Conservation (phyloP, 331 rosid genomes). For the Cydonia oblonga region DNA sequence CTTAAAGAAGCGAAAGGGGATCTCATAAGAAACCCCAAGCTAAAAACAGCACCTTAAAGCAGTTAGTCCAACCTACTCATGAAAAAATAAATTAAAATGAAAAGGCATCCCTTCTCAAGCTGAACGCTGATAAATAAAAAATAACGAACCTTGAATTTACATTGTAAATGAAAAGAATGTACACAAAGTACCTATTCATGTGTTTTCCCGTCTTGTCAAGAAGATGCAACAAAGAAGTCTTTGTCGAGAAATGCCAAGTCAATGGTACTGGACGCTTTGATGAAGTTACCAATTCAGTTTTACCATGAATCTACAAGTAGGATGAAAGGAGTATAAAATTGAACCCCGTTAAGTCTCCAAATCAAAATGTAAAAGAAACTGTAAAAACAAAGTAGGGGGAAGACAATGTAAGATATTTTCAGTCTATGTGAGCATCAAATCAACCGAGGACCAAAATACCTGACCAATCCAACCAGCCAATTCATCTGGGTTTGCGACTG, state of each 20-base stretch:
- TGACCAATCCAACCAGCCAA: conserved; percentile 97
- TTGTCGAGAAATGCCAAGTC: conserved; percentile 88
- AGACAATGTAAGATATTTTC: neutral
- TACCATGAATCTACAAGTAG: conserved; percentile 69
- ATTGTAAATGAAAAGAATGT: neutral
- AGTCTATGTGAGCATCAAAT: neutral
- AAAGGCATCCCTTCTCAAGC: neutral
- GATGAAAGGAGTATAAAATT: conserved; percentile 16
- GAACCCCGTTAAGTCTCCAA: neutral
- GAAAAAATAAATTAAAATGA: neutral
- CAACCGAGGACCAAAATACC: conserved; percentile 32
- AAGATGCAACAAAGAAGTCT: conserved; percentile 62
- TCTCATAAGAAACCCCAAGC: no score
- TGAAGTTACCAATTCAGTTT: conserved; percentile 87
- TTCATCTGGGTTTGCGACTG: conserved; percentile 92
- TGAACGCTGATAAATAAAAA: neutral
- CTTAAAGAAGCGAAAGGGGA: no score
- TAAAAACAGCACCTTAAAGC: no score
- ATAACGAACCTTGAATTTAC: neutral
- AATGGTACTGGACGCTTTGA: conserved; percentile 89
- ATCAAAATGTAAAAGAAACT: no score
- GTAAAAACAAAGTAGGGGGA: no score
- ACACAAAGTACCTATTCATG: conserved; percentile 60
- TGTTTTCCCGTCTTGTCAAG: conserved; percentile 70
- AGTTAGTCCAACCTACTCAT: neutral